Conservation (phyloP, 2,329 filamentous ascomycete genomes). For the Venturia carpophila region DNA sequence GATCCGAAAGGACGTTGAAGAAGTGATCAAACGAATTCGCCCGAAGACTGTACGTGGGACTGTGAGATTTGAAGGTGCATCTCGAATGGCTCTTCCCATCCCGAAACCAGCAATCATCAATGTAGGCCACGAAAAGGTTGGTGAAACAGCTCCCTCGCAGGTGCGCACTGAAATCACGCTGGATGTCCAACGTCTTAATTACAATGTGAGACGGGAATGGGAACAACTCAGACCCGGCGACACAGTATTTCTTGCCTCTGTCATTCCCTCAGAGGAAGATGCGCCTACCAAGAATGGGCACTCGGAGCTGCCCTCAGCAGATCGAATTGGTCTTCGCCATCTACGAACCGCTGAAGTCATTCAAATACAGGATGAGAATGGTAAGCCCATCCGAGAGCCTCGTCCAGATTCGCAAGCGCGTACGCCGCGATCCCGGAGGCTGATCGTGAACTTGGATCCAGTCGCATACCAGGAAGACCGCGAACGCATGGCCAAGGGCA, state of each 20-base stretch:
- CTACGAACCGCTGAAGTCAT: slow-evolving; percentile 80
- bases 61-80: slow-evolving; percentile 69
- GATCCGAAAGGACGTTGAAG: slow-evolving; percentile 83
- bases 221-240: slow-evolving; percentile 80
- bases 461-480: slow-evolving; percentile 70
- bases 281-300: not conserved
- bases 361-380: slow-evolving; percentile 79
- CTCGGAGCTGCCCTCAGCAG: slow-evolving; percentile 33
- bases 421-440: slow-evolving; percentile 54
- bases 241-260: slow-evolving; percentile 75
- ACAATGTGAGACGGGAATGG: slow-evolving; percentile 77
- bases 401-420: slow-evolving; percentile 48
- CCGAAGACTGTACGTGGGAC: slow-evolving; percentile 58
- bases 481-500: slow-evolving; percentile 56
- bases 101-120: slow-evolving; percentile 81
- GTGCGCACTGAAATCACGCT: slow-evolving; percentile 81
- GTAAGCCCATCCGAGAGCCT: slow-evolving; percentile 59
- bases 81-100: slow-evolving; percentile 86
- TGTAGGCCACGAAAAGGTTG: slow-evolving; percentile 73
- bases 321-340: slow-evolving; percentile 59
- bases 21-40: slow-evolving; percentile 68
- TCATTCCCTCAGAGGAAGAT: slow-evolving; percentile 52
- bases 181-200: slow-evolving; percentile 71
- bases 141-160: slow-evolving; percentile 71
- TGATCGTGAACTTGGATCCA: slow-evolving; percentile 77